A percentile compares a stretch with the other conserved stretches of the same genome.
phyloP scores from a whole-genome alignment of 495 filamentous ascomycete species.

The Penicillium psychrofluorescens region DNA sequence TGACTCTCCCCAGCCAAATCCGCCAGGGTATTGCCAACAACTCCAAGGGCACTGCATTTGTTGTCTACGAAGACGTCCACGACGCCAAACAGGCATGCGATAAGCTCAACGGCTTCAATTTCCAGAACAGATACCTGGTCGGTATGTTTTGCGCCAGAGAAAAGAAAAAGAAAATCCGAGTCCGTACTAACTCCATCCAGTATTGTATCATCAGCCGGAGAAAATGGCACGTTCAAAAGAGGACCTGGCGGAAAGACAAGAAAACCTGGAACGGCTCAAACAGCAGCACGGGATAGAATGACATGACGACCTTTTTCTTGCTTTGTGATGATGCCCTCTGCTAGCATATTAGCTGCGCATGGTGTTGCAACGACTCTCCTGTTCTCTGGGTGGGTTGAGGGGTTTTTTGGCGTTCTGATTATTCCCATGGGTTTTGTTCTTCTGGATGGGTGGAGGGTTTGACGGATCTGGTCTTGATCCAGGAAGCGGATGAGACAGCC shows the following conservation, averaged over 20 bases:
- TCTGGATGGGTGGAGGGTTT: constrained; percentile 19
- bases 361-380: constrained; percentile 24
- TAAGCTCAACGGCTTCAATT: constrained; percentile 99
- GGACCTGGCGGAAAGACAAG: constrained; percentile 87
- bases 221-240: constrained; percentile 93
- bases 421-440: constrained; percentile 17
- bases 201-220: constrained; percentile 97
- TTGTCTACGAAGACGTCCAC: constrained; percentile 98
- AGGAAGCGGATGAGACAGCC: not conserved
- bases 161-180: no score
- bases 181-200: constrained; percentile 33
- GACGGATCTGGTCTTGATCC: constrained; percentile 13
- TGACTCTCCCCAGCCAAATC: constrained; percentile 68
- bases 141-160: constrained; percentile 70
- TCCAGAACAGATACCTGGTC: constrained; percentile 98
- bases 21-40: constrained; percentile 95
- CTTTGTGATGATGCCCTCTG: constrained; percentile 30
- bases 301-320: constrained; percentile 34
- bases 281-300: constrained; percentile 97
- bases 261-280: constrained; percentile 97
- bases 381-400: constrained; percentile 35
- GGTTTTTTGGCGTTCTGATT: constrained; percentile 36
- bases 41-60: constrained; percentile 97
- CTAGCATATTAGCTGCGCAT: constrained; percentile 31
- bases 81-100: constrained; percentile 98